Percentiles rank a stretch among this genome's conserved stretches.
phyloP scores from a whole-genome alignment of 352 stramenopile genomes.

The Phytophthora melonis region DNA sequence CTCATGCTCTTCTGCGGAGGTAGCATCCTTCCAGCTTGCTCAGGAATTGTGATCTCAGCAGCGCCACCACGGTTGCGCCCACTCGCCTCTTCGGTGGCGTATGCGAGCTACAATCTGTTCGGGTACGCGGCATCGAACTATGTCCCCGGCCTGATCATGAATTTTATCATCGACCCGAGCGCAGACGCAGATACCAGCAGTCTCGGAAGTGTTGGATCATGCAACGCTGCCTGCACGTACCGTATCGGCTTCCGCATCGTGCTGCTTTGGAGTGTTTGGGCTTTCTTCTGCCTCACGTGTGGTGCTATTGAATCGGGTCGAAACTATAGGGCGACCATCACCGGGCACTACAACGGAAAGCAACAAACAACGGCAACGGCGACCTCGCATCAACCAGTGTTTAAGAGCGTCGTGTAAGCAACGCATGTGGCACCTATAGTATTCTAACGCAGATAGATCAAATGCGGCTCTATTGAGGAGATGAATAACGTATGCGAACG shows the following conservation, averaged over 20 bases:
- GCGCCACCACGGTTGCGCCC: constrained; percentile 68
- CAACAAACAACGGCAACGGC: not conserved
- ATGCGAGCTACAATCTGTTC: constrained; percentile 89
- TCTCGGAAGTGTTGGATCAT: constrained; percentile 36
- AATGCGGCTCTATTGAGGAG: constrained; percentile 15
- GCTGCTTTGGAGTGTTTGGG: constrained; percentile 74
- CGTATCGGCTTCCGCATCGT: constrained; percentile 87
- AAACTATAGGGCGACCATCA: constrained; percentile 32
- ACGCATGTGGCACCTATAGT: constrained; percentile 5
- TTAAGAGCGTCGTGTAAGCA: constrained; percentile 37
- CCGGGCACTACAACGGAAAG: constrained; percentile 25
- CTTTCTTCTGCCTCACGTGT: constrained; percentile 75
- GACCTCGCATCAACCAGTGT: constrained; percentile 23
- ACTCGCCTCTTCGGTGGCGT: constrained; percentile 81
- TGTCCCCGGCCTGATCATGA: constrained; percentile 85
- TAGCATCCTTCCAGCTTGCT: constrained; percentile 77
- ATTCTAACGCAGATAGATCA: constrained; percentile 19
- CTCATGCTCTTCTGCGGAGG: constrained; percentile 88
- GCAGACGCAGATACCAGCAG: constrained; percentile 35
- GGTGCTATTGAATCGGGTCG: constrained; percentile 48
- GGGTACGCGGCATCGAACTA: constrained; percentile 88
- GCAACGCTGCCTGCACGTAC: constrained; percentile 82
- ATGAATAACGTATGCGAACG: constrained; percentile 32
- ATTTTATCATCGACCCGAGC: constrained; percentile 70
- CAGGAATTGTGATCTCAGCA: constrained; percentile 86